Base-by-base conservation (phyloP, 345 rosid genomes). In the Garcia nutans region DNA sequence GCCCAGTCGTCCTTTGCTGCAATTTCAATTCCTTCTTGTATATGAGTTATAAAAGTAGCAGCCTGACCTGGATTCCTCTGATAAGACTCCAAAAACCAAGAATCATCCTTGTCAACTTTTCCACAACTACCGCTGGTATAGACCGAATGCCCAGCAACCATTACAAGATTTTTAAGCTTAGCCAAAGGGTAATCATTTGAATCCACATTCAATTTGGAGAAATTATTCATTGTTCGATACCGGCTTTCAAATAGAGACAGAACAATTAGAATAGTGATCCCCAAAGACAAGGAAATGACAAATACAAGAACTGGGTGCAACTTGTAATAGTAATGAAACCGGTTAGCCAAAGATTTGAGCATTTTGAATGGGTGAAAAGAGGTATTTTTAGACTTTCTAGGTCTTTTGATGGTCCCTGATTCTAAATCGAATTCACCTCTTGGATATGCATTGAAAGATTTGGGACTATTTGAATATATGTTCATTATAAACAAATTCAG, bases 101-200 rank as follows among this genome's bases (percentile, higher is more conserved):
- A 93, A 65, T 88, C 91, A 86, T 96, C 99, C 75, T 87, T 83
- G 73, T 96, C 99, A 19, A 82, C 82, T 66, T 85, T 90, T 59
- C 87, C 99, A 66, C 98, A 93, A 71, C 85, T 78, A 75, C 88
- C 87, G 78, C 98, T 90, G 0, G 96, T 87, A 71, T 96, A 96
- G 60, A 96, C 87, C 9, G 98, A 93, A 81, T 96, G 99, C n/a
- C 98, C 97, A 69, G 99, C 98, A 6, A 96, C 98, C 97, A 93
- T 96, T 72, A 96, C 93, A 45, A 96, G 97, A 84, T 92, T 96
- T 77, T 72, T 85, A 62, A 92, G 89, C 61, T 85, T 83, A 0
- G 89, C 74, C 71, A 88, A 93, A 0, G 99, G 98, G 68, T 92
- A 86, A 50, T 68, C 82, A 76, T 81, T 78, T 22, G 72, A 50